phyloP scores from a whole-genome alignment of 2,329 filamentous ascomycete species.

The Raffaelea albimanens region DNA sequence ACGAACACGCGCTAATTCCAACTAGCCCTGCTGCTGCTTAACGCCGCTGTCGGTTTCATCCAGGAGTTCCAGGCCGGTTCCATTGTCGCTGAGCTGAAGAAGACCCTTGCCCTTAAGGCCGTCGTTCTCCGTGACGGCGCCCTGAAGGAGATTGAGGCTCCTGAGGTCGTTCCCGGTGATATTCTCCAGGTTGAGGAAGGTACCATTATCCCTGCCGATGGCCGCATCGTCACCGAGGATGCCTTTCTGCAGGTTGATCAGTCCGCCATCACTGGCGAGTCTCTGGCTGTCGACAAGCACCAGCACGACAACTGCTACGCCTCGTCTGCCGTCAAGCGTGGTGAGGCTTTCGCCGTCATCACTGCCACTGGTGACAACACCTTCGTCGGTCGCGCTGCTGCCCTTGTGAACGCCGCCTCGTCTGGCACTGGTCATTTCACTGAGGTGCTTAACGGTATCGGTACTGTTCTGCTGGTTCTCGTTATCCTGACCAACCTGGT shows the following conservation, averaged over 20 bases:
- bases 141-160: constrained; percentile 70
- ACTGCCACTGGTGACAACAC: constrained; percentile 82
- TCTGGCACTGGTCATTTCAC: constrained; percentile 78
- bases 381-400: constrained; percentile 81
- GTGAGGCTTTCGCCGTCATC: constrained; percentile 74
- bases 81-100: constrained; percentile 85
- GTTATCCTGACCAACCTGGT: constrained; percentile 73
- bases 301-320: constrained; percentile 72
- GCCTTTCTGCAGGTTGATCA: constrained; percentile 86
- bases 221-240: constrained; percentile 72
- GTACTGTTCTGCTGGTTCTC: constrained; percentile 67
- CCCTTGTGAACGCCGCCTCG: constrained; percentile 70
- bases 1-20: not conserved
- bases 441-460: constrained; percentile 80
- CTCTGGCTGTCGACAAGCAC: constrained; percentile 83
- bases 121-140: constrained; percentile 74
- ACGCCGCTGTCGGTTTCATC: constrained; percentile 76
- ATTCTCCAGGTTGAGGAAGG: constrained; percentile 87
- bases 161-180: constrained; percentile 81
- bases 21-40: constrained; percentile 59
- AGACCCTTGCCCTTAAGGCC: constrained; percentile 68
- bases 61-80: constrained; percentile 87
- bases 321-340: constrained; percentile 84
- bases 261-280: constrained; percentile 86
- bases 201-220: constrained; percentile 84